Evolutionary conservation across 441 rosid species (phyloP), one percentile per base, ranked within the genome.

Genomic region (Rhodomyrtus psidioides): DNA sequence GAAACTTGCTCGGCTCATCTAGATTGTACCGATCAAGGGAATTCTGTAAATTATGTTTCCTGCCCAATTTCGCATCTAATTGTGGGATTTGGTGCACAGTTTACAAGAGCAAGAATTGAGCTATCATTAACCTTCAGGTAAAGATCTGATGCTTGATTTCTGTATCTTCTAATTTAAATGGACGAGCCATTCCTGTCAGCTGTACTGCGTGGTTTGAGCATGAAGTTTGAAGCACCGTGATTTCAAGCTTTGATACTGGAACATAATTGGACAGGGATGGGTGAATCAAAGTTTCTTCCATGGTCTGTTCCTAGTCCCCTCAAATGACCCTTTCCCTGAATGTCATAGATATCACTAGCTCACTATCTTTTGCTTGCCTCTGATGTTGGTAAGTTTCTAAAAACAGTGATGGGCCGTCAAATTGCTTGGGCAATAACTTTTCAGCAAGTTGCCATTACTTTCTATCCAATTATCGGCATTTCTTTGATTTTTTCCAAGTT

Each of bases 241-340:
- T 62, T 28, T 26, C 30, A 30, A 51, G 17, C 27, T 27, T 59
- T 27, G 60, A 51, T 65, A 10, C 46, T 65, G 3, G 14, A 34
- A 65, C 39, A 57, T 55, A 44, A 44, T 60, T 30, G n/a, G 81
- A 44, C 26, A 34, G 87, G 83, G 74, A 49, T 55, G 28, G 49
- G 58, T 89, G 93, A 90, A 6, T 70, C 15, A 70, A 39, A 39
- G 49, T 19, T 39, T 58, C 60, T 12, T 54, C 84, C 6, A 6
- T 53, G 57, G 19, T 30, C 84, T 56, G 7, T 54, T 0, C 62
- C 46, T 42, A 30, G 60, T 60, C 70, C 28, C 79, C 54, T 60
- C 74, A 83, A 44, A 19, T 62, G 46, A 34, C 26, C 76, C 24
- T 1, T 65, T 65, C 76, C 76, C 46, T 19, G 76, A 34, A 34